These are phyloP conservation scores for Sistotremastrum niveocremeum DNA, from an alignment of 768 basidiomycete genomes.

Conservation along the genomic window DNA sequence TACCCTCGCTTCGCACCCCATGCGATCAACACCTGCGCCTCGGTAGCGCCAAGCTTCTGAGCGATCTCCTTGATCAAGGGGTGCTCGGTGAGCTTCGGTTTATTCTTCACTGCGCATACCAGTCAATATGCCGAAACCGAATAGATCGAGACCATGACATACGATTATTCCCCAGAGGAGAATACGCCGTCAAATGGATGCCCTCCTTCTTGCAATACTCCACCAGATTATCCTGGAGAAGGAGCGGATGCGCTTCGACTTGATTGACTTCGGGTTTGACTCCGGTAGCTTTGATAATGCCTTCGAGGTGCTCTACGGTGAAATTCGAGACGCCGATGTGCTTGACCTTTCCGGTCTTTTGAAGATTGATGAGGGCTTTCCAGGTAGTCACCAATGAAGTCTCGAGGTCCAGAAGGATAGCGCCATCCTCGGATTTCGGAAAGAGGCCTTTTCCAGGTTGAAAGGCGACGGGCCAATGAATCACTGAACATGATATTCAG, in stretches of 20 bases:
- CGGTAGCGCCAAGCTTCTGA: conserved; percentile 42
- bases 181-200: conserved; percentile 59
- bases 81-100: conserved; percentile 57
- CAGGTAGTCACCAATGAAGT: conserved; percentile 67
- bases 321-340: conserved; percentile 80
- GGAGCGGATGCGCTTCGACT: conserved; percentile 70
- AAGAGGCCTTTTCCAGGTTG: conserved; percentile 37
- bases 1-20: conserved; percentile 69
- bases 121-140: conserved; percentile 1
- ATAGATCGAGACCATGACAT: conserved; percentile 11
- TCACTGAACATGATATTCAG: conserved; percentile 25
- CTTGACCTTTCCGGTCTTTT: conserved; percentile 55
- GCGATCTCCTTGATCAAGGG: conserved; percentile 49
- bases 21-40: conserved; percentile 74
- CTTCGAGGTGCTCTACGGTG: conserved; percentile 48
- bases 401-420: conserved; percentile 40
- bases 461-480: conserved; percentile 76
- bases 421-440: conserved; percentile 36
- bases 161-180: conserved; percentile 74
- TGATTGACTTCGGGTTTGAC: conserved; percentile 73
- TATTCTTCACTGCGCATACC: conserved; percentile 33
- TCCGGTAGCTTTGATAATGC: conserved; percentile 53
- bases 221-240: conserved; percentile 62
- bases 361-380: conserved; percentile 64
- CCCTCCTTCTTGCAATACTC: conserved; percentile 53